Evolutionary conservation across 495 filamentous ascomycete species (phyloP).

Genomic region (Entonaema liquescens): DNA sequence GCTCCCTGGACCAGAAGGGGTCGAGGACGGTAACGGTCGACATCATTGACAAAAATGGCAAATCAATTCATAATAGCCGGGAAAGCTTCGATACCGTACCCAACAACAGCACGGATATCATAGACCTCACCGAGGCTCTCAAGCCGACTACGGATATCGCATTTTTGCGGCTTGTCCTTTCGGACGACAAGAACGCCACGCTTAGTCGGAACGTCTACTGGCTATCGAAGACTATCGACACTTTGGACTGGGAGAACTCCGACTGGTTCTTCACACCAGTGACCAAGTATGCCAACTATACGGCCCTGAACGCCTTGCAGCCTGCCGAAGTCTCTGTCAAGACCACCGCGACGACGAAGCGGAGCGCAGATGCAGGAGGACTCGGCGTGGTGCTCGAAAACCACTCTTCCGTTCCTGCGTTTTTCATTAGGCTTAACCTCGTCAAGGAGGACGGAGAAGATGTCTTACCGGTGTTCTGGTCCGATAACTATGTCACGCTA

Average conservation of each 20-base stretch:
- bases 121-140: conserved; percentile 46
- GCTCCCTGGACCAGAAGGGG: conserved; percentile 53
- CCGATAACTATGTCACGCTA: conserved; percentile 70
- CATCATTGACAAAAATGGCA: conserved; percentile 59
- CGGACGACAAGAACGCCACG: conserved; percentile 40
- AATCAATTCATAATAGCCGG: conserved; percentile 44
- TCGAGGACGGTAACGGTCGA: conserved; percentile 57
- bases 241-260: conserved; percentile 63
- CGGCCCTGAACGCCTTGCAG: conserved; percentile 53
- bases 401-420: conserved; percentile 59
- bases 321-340: conserved; percentile 49
- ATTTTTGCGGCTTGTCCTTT: conserved; percentile 62
- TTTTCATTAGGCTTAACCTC: conserved; percentile 63
- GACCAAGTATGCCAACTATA: conserved; percentile 61
- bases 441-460: conserved; percentile 54
- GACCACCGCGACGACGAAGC: conserved; percentile 11
- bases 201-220: conserved; percentile 72
- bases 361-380: not conserved
- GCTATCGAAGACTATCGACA: conserved; percentile 59
- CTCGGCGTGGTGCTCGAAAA: conserved; percentile 60
- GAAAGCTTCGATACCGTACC: conserved; percentile 46
- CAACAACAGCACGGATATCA: conserved; percentile 49
- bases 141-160: conserved; percentile 53
- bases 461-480: conserved; percentile 64
- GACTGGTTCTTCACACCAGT: conserved; percentile 69